phyloP scores from a whole-genome alignment of 208 protist species.

The Strigomonas culicis region DNA sequence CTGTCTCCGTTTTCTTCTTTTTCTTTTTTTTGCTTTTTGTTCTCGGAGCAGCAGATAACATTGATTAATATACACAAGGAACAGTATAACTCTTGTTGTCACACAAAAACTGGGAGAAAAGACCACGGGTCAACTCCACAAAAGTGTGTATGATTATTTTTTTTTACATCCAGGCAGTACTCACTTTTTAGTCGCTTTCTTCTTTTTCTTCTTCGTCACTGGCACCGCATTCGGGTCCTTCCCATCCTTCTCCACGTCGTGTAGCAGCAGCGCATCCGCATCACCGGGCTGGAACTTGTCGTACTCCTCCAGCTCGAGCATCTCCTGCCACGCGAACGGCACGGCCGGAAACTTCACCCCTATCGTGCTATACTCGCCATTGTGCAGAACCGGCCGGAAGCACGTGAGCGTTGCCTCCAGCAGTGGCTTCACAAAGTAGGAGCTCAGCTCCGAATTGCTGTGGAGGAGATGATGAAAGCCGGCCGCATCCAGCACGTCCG shows the following conservation, averaged over 20 bases:
- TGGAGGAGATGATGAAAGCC: background rate
- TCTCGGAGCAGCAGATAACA: background rate
- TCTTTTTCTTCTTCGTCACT: conserved; percentile 15
- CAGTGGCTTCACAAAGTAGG: conserved; percentile 36
- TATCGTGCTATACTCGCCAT: conserved; percentile 20
- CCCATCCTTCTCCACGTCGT: conserved; percentile 29
- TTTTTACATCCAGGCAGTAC: background rate
- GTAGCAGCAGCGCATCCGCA: conserved; percentile 45
- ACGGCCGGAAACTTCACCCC: conserved; percentile 19
- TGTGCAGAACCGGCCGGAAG: conserved; percentile 23
- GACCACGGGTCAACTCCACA: too few species aligned
- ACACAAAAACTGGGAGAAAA: background rate
- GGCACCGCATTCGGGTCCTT: conserved; percentile 18
- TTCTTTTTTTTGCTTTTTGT: background rate
- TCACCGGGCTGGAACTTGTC: conserved; percentile 26
- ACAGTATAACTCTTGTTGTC: too few species aligned
- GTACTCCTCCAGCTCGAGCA: conserved; percentile 28
- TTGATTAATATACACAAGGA: too few species aligned
- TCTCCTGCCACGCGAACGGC: conserved; percentile 32
- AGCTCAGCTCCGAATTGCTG: background rate
- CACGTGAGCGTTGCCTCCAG: conserved; percentile 39
- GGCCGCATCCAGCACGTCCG: background rate
- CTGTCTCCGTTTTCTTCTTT: background rate
- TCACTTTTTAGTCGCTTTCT: background rate
- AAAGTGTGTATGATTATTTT: background rate